Evolutionary conservation across 805 yeast genomes (phyloP), one percentile per base, ranked within the genome.

Genomic region (Teunomyces panamensis): DNA sequence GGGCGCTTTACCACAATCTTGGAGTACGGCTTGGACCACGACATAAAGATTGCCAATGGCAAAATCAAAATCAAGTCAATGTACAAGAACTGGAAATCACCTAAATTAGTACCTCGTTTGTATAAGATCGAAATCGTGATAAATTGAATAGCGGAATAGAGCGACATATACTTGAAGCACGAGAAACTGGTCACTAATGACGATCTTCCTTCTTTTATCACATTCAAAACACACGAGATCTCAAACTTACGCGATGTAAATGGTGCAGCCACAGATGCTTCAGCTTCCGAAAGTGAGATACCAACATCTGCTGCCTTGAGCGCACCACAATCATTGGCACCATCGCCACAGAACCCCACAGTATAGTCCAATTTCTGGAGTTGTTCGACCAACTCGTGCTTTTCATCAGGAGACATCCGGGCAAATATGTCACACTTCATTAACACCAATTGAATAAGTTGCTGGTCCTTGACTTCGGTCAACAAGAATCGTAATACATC

Each of bases 271-370:
- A 94, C 97, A 3, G 96, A 87, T 0, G 99, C 99, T 63, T 94
- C 99, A 0, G 98, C 99, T 64, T 94, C 99, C 27, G 96, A 88
- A 42, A 94, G 70, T 0, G 98, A 92, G 14, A 94, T 83, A 13
- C 99, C 99, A 44, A 95, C 96, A 68, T 94, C 96, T 0, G 99
- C 98, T 10, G 97, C 96, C 60, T 92, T 94, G 49, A 94, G 73
- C 0, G 99, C 99, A 56, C 99, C 99, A 68, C 98, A 94, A 63
- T 94, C 99, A 67, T 94, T 94, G 5, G 99, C 99, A 54, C 99
- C 99, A 69, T 94, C 99, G 32, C 99, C 99, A 69, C 98, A 94
- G 66, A 94, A 94, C 2, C 97, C 96, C 42, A 89, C 96, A 0
- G 96, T 89, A 62, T 92, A 92, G 59, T 91, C 97, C 16, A 94